These are phyloP conservation scores for Aschersonia sp. DNA, from an alignment of 2,329 filamentous ascomycete species.

Conservation along the genomic window DNA sequence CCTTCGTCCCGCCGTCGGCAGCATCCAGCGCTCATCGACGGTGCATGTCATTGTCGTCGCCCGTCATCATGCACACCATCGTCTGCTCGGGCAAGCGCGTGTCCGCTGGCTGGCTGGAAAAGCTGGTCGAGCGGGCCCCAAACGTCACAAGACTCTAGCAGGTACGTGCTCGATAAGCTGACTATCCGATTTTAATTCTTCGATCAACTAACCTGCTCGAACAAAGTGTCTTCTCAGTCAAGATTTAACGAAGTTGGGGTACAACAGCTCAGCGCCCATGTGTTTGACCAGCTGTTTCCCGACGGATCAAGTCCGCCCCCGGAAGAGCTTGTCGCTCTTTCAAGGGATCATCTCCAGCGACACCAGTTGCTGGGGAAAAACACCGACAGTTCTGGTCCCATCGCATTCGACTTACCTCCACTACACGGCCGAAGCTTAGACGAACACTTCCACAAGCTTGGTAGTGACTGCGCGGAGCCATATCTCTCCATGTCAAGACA, in stretches of 20 bases:
- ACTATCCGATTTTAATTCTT: constrained; percentile 59
- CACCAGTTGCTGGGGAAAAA: constrained; percentile 89
- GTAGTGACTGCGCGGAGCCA: constrained; percentile 74
- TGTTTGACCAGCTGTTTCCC: constrained; percentile 75
- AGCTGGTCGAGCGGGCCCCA: constrained; percentile 9
- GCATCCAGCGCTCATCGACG: constrained; percentile 24
- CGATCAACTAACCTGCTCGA: constrained; percentile 24
- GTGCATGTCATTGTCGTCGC: constrained; percentile 36
- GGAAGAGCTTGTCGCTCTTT: constrained; percentile 61
- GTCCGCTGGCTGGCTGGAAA: constrained; percentile 29
- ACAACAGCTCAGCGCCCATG: constrained; percentile 75
- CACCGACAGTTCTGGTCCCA: constrained; percentile 58
- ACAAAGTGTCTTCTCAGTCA: constrained; percentile 35
- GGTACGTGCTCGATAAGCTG: constrained; percentile 15
- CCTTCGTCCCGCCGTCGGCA: constrained; percentile 17
- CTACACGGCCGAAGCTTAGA: constrained; percentile 73
- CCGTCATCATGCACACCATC: constrained; percentile 29
- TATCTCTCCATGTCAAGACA: constrained; percentile 62
- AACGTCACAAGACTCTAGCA: background rate
- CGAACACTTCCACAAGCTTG: constrained; percentile 86
- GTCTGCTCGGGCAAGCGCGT: constrained; percentile 18
- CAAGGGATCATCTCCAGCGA: constrained; percentile 65
- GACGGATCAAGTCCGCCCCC: constrained; percentile 40
- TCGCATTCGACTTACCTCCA: constrained; percentile 73
- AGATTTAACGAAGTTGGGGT: constrained; percentile 89